A percentile compares a stretch with the other conserved stretches of the same genome.
Evolutionary conservation across 345 rosid genomes (phyloP).

Genomic region (Eutrema japonicum): DNA sequence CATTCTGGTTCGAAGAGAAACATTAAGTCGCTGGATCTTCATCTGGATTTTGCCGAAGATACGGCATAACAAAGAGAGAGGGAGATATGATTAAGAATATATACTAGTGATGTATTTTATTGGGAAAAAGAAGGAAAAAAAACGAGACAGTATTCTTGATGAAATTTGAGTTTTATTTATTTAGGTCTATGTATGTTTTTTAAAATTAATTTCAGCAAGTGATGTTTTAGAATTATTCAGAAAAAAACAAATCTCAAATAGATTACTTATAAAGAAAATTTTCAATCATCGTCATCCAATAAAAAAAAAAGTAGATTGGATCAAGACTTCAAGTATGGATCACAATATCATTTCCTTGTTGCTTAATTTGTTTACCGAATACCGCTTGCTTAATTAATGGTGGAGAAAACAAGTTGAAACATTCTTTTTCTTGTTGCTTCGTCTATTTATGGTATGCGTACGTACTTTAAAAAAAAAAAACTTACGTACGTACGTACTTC

Average conservation of each 20-base stretch:
- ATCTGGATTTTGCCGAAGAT: conserved; percentile 53
- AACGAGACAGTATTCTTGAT: conserved; percentile 31
- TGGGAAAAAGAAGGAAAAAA: background rate
- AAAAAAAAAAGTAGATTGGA: background rate
- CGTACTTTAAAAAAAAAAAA: background rate
- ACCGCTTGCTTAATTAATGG: conserved; percentile 4
- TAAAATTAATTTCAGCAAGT: conserved; percentile 5
- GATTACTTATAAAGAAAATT: background rate
- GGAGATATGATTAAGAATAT: conserved; percentile 9
- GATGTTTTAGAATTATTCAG: background rate
- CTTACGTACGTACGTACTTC: background rate
- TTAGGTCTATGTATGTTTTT: conserved; percentile 13
- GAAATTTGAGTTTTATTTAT: conserved; percentile 30
- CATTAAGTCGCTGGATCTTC: conserved; percentile 72
- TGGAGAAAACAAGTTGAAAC: conserved; percentile 31
- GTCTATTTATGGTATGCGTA: conserved; percentile 10
- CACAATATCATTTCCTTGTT: conserved; percentile 9
- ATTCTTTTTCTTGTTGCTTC: conserved; percentile 25
- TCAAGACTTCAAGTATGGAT: background rate
- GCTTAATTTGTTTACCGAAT: conserved; percentile 7
- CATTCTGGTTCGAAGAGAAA: conserved; percentile 50
- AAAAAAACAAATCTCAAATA: background rate
- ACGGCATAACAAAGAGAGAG: conserved; percentile 10
- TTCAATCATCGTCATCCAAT: background rate
- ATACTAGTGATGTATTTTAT: conserved; percentile 21